Evolutionary conservation across 1,139 yeast species (phyloP).

Genomic region (Lodderomyces jiufengensis): DNA sequence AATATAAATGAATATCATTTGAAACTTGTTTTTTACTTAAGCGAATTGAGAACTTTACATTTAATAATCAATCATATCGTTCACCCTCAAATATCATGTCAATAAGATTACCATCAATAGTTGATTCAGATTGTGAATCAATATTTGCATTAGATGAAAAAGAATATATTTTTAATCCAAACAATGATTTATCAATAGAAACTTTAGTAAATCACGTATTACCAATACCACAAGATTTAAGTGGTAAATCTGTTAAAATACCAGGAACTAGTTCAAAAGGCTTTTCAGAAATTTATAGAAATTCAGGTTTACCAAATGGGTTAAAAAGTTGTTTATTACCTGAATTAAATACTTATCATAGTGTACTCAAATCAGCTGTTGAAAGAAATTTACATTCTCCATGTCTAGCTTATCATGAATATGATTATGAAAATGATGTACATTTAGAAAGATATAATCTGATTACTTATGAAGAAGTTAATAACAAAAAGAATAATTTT

Average conservation of each 20-base stretch:
- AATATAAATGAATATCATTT: no score
- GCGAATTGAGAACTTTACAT: no score
- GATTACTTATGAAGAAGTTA: slow-evolving; percentile 21
- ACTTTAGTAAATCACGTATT: slow-evolving; percentile 18
- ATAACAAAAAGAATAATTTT: slow-evolving; percentile 20
- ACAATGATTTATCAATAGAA: slow-evolving; percentile 15
- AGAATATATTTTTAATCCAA: slow-evolving; percentile 18
- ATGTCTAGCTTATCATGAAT: slow-evolving; percentile 30
- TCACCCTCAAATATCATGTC: no score
- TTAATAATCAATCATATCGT: no score
- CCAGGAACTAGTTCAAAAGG: slow-evolving; percentile 33
- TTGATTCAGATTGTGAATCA: slow-evolving; percentile 9
- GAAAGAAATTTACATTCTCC: slow-evolving; percentile 19
- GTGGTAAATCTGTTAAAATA: slow-evolving; percentile 21
- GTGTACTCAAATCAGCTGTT: slow-evolving; percentile 23
- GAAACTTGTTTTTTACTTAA: no score
- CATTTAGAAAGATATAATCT: slow-evolving; percentile 19
- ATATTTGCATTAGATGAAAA: slow-evolving; percentile 13
- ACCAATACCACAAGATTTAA: slow-evolving; percentile 22
- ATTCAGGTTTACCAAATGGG: slow-evolving; percentile 21
- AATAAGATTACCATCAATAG: slow-evolving; percentile 12
- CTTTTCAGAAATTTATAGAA: slow-evolving; percentile 32
- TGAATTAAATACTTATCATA: slow-evolving; percentile 29
- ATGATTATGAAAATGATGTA: slow-evolving; percentile 26
- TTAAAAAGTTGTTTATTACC: slow-evolving; percentile 22